Conservation (phyloP, 2,329 filamentous ascomycete genomes). For the Knufia fluminis region DNA sequence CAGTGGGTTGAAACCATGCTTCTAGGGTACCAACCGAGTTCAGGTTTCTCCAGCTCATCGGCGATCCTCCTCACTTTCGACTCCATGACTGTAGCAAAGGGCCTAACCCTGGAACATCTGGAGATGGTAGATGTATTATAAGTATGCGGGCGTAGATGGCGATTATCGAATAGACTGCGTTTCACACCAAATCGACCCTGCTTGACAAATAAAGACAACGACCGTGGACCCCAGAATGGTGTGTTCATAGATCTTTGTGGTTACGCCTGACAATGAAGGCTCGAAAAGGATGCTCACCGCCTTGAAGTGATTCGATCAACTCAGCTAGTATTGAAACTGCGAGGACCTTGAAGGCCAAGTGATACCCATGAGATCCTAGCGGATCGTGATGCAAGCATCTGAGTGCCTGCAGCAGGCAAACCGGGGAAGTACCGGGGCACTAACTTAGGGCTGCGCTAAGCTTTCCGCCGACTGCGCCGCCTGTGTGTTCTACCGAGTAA, state of each 20-base stretch:
- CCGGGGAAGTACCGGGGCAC: too few species aligned
- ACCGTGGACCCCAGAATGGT: not conserved
- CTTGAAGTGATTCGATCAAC: not conserved
- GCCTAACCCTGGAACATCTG: conserved; percentile 2
- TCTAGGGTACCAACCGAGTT: too few species aligned
- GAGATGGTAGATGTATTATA: not conserved
- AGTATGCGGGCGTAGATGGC: not conserved
- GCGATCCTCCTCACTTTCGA: conserved; percentile 40
- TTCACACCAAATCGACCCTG: not conserved
- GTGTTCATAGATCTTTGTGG: not conserved
- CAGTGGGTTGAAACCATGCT: too few species aligned
- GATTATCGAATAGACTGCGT: not conserved
- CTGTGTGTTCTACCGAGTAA: too few species aligned
- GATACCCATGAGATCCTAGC: not conserved
- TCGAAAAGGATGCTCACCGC: not conserved
- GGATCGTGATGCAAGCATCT: too few species aligned
- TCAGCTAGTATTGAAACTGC: too few species aligned
- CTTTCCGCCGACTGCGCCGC: too few species aligned
- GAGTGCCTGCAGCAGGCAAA: too few species aligned
- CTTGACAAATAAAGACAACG: conserved; percentile 1
- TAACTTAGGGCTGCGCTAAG: too few species aligned
- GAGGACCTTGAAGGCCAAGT: not conserved
- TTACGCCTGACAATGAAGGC: too few species aligned
- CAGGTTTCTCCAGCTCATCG: conserved; percentile 69
- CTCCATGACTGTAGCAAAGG: conserved; percentile 22